Evolutionary conservation across 106 monocot genomes (phyloP).

Genomic region (Dendrobium huoshanense): DNA sequence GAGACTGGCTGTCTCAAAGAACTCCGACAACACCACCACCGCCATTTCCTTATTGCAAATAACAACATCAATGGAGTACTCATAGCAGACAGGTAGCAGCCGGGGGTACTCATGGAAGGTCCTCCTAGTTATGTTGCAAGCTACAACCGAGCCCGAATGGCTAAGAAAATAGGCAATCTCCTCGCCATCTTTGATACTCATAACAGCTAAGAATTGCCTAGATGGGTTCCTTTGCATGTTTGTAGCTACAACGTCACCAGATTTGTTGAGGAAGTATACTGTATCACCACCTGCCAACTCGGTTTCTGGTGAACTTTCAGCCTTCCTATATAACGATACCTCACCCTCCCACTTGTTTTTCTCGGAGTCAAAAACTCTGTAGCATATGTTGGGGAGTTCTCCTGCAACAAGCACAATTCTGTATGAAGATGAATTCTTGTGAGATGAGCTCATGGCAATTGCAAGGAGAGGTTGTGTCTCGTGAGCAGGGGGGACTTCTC

Average conservation of each 20-base stretch:
- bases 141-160: constrained; percentile 17
- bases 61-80: constrained; percentile 31
- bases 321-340: constrained; percentile 13
- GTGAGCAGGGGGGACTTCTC: constrained; percentile 32
- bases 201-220: constrained; percentile 74
- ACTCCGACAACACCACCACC: constrained; percentile 59
- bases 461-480: constrained; percentile 36
- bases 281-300: constrained; percentile 7
- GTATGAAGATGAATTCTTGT: constrained; percentile 20
- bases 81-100: constrained; percentile 47
- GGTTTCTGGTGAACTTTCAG: constrained; percentile 12
- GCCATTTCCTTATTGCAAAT: constrained; percentile 41
- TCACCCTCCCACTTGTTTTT: constrained; percentile 46
- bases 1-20: constrained; percentile 64
- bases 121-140: constrained; percentile 18
- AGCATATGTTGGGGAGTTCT: constrained; percentile 35
- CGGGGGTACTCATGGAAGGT: constrained; percentile 22
- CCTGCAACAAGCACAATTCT: constrained; percentile 51
- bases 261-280: constrained; percentile 78
- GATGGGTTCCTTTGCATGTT: constrained; percentile 77
- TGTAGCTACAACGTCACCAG: constrained; percentile 74
- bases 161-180: constrained; percentile 30
- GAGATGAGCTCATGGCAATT: constrained; percentile 50
- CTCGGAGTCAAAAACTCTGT: constrained; percentile 41
- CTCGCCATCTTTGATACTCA: constrained; percentile 36